A percentile compares a stretch with the other conserved stretches of the same genome.
Evolutionary conservation across 768 basidiomycete genomes (phyloP).

Genomic region (Arthromyces matolae): DNA sequence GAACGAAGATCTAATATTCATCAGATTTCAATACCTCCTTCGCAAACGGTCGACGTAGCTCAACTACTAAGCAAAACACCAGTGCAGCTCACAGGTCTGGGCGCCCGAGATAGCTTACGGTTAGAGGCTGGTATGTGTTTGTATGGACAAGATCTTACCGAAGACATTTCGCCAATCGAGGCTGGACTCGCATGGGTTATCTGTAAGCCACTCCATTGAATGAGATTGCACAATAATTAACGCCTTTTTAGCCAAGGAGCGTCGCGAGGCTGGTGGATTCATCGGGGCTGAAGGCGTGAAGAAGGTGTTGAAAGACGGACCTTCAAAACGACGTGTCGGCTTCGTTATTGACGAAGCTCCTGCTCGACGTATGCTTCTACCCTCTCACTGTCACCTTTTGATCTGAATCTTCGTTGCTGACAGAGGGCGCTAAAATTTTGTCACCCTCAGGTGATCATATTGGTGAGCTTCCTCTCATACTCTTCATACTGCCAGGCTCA

Average conservation of each 20-base stretch:
- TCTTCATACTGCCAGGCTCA: constrained; percentile 5
- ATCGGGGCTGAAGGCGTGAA: constrained; percentile 75
- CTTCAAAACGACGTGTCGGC: constrained; percentile 75
- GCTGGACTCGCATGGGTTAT: constrained; percentile 93
- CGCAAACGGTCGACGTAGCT: constrained; percentile 69
- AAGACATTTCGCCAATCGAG: constrained; percentile 82
- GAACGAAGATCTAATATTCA: not conserved
- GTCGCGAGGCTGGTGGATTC: constrained; percentile 67
- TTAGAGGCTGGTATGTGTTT: constrained; percentile 97
- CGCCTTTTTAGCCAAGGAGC: constrained; percentile 64
- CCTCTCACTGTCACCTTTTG: not conserved
- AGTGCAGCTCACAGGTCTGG: constrained; percentile 85
- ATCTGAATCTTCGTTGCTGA: constrained; percentile 1
- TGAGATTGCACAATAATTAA: not conserved
- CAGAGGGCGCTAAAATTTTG: constrained; percentile 80
- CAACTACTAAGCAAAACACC: constrained; percentile 57
- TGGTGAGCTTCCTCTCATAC: constrained; percentile 42
- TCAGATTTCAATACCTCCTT: constrained; percentile 86
- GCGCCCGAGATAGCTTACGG: constrained; percentile 89
- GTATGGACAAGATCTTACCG: constrained; percentile 92
- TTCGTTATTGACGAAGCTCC: constrained; percentile 80
- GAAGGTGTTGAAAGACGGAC: constrained; percentile 76
- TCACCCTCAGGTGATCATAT: constrained; percentile 54
- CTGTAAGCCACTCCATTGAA: constrained; percentile 43
- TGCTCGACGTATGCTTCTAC: constrained; percentile 62